Evolutionary conservation across 1,284 basidiomycete genomes (phyloP), one percentile per base, ranked within the genome.

Genomic region (Apiotrichum porosum): DNA sequence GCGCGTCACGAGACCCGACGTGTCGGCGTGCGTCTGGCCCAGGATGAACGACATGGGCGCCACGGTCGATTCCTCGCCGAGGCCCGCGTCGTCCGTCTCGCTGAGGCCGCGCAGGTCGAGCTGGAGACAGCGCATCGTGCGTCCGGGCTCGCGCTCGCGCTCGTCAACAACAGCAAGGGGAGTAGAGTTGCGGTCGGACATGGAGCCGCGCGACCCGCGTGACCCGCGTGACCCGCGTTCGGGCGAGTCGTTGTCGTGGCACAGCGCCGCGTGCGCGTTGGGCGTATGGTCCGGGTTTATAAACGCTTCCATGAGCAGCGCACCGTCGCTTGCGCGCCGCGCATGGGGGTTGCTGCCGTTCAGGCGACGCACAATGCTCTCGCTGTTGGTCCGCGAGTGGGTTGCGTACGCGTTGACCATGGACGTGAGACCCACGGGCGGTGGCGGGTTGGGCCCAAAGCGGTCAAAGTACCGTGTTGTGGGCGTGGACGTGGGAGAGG

Each of bases 1-100:
- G 32, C 81, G 80, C 62, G 80, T 85, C 42, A 88, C 83, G 9
- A 88, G 77, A 23, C 86, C 85, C 9, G 62, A 65, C 49, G 64
- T 66, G 50, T 66, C 68, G n/a, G n/a, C n/a, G n/a, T n/a, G n/a
- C n/a, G n/a, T n/a, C n/a, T n/a, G n/a, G n/a, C n/a, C n/a, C n/a
- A n/a, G n/a, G n/a, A n/a, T n/a, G n/a, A n/a, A n/a, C n/a, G n/a
- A n/a, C n/a, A n/a, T n/a, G n/a, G n/a, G n/a, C n/a, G n/a, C n/a
- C n/a, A n/a, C n/a, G n/a, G n/a, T n/a, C n/a, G n/a, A n/a, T n/a
- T 28, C 8, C 26, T 28, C 26, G 26, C 12, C 26, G 26, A 28
- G 26, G 8, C 8, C 26, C 26, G 26, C 12, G 26, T 28, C 26
- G 12, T 6, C 26, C n/a, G 31, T 26, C n/a, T 22, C 42, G 26